Conservation (phyloP, 306 rosid genomes). For the Calophaca sinica region DNA sequence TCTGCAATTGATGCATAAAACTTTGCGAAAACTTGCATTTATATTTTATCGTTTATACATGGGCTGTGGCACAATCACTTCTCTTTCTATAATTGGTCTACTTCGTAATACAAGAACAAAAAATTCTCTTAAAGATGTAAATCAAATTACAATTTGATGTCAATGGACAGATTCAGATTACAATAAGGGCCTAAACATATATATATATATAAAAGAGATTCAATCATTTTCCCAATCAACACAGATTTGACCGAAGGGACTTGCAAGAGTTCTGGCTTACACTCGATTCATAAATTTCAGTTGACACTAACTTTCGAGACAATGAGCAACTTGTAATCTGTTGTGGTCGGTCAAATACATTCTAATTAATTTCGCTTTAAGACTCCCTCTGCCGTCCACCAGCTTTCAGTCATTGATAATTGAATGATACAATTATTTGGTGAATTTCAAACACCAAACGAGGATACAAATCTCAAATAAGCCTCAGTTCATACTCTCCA, state of each 20-base stretch:
- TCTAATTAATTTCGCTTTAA: conserved; percentile 26
- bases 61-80: conserved; percentile 34
- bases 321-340: conserved; percentile 54
- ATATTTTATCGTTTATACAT: conserved; percentile 1
- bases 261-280: conserved; percentile 34
- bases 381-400: conserved; percentile 47
- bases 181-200: neutral
- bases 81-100: conserved; percentile 37
- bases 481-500: conserved; percentile 97
- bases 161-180: conserved; percentile 34
- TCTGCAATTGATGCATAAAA: neutral
- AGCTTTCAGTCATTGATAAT: conserved; percentile 40
- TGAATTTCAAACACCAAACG: conserved; percentile 42
- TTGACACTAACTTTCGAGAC: conserved; percentile 40
- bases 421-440: conserved; percentile 43
- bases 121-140: conserved; percentile 35
- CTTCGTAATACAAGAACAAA: conserved; percentile 44
- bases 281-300: conserved; percentile 44
- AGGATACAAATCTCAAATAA: conserved; percentile 59
- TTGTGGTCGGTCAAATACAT: conserved; percentile 49
- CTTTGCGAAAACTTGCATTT: neutral
- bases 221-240: conserved; percentile 36
- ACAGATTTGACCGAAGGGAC: conserved; percentile 40
- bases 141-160: conserved; percentile 44
- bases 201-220: neutral